Percentiles rank a stretch among this genome's conserved stretches.
Conservation (phyloP, 345 rosid species). For the Murraya paniculata region DNA sequence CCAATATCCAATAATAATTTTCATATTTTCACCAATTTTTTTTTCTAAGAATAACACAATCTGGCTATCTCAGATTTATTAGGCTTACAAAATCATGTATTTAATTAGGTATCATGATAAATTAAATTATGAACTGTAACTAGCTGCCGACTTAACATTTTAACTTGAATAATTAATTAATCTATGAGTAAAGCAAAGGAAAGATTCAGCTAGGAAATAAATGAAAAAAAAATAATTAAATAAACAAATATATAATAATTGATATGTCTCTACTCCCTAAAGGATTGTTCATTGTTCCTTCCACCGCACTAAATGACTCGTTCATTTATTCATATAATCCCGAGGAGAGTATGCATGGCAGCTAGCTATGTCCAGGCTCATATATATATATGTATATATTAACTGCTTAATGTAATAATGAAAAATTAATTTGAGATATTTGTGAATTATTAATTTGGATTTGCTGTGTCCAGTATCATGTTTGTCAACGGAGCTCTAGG, state of each 20-base stretch:
- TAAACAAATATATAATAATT: not conserved
- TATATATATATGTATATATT: not conserved
- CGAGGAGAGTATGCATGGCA: not conserved
- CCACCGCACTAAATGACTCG: constrained; percentile 3
- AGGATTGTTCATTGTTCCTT: not conserved
- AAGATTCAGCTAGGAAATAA: constrained; percentile 9
- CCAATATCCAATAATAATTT: not conserved
- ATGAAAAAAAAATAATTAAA: not conserved
- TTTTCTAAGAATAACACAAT: no score
- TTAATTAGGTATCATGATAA: not conserved
- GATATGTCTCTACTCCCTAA: not conserved
- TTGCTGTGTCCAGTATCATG: constrained; percentile 3
- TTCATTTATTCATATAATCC: not conserved
- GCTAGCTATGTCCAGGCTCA: no score
- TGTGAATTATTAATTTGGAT: not conserved
- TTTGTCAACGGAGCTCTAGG: not conserved
- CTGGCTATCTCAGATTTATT: not conserved
- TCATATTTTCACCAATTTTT: not conserved
- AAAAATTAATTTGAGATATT: not conserved
- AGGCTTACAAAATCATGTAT: no score
- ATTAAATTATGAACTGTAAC: constrained; percentile 3
- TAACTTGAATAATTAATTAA: not conserved
- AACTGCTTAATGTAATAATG: not conserved
- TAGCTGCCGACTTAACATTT: constrained; percentile 14
- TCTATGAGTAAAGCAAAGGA: not conserved